Conservation (phyloP, 2,329 filamentous ascomycete genomes). For the Cladosporium cucumerinum region DNA sequence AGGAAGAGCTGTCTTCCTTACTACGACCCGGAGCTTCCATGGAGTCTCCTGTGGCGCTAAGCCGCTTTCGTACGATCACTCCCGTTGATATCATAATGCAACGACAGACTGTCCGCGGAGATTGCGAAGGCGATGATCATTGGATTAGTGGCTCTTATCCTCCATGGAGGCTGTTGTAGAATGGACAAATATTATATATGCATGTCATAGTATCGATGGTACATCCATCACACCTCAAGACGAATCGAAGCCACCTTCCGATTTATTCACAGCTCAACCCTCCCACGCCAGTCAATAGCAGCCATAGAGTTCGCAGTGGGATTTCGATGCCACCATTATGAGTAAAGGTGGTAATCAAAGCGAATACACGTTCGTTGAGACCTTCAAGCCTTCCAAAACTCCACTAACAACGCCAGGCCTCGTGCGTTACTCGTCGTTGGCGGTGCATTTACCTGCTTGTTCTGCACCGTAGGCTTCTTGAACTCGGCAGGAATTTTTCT, state of each 20-base stretch:
- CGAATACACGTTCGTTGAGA: neutral
- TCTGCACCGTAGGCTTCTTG: slow-evolving; percentile 17
- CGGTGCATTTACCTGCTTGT: slow-evolving; percentile 16
- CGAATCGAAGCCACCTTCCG: neutral
- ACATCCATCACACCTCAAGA: neutral
- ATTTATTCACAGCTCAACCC: neutral
- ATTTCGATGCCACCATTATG: neutral
- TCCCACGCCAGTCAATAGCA: neutral
- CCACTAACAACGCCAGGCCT: slow-evolving; percentile 4
- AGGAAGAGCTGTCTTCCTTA: neutral
- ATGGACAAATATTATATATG: neutral
- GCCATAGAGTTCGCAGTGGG: neutral
- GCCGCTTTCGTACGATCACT: neutral
- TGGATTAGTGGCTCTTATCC: neutral
- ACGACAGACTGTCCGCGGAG: neutral
- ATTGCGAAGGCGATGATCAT: neutral
- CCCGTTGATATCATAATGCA: neutral
- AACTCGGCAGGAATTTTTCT: slow-evolving; percentile 21
- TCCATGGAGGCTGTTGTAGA: neutral
- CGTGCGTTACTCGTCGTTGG: slow-evolving; percentile 20
- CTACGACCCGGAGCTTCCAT: neutral
- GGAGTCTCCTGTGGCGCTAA: neutral
- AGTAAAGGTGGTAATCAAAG: neutral
- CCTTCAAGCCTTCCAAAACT: neutral
- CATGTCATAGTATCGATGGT: neutral